Evolutionary conservation across 352 stramenopile species (phyloP), one percentile per base, ranked within the genome.

Genomic region (Peronospora belbahrii): DNA sequence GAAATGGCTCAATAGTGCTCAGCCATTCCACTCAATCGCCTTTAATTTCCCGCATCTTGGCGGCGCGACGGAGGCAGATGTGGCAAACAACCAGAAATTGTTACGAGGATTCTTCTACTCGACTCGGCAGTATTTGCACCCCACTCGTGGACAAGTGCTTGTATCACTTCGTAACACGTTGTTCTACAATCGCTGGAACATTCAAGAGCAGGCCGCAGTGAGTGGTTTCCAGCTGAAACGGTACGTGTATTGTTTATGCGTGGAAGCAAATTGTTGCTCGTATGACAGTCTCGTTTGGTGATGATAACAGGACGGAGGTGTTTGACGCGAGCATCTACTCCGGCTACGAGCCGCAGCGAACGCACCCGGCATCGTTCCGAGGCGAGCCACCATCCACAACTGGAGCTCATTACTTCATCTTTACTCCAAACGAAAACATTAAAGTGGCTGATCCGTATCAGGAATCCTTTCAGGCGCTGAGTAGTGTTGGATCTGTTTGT

Each of bases 41-140:
- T 94, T 94, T 50, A 94, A 94, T 44, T 94, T 94, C 46, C 83
- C 83, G 11, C 83, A 94, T 47, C 54, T 94, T 7, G 83, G 83
- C 32, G 83, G 83, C 14, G 71, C 78, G 5, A 92, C 83, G 2
- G 75, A 91, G 32, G 80, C 81, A 31, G 83, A 90, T 51, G 74
- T 94, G 14, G 65, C 56, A 13, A 90, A 85, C 51, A 94, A 94
- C 59, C 83, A 91, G 50, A 61, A 70, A 19, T 52, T 94, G 31
- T 48, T 94, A 42, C 65, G 63, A 19, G 42, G 68, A 10, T 94
- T 94, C 52, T 94, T 94, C 46, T 77, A 68, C 42, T 85, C 76
- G 13, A 68, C 71, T 14, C 67, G 72, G 3, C 34, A 48, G 38
- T 85, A 76, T 46, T 22, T 92, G 46, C 66, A 88, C 28, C 63